Evolutionary conservation across 306 rosid species (phyloP), one percentile per base, ranked within the genome.

Genomic region (Ochetophila trinervis): DNA sequence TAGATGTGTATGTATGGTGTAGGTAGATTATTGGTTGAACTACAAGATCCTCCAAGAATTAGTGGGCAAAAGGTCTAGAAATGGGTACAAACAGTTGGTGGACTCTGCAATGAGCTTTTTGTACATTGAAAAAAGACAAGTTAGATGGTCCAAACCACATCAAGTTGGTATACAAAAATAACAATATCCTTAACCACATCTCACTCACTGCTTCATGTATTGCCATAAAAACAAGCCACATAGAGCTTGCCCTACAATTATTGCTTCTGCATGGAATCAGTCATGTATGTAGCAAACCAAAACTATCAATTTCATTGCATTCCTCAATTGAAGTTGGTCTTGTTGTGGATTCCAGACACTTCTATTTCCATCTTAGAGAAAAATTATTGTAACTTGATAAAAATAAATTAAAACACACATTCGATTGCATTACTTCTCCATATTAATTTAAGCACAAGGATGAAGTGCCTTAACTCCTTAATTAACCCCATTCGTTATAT

Each of bases 271-370:
- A 47, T 48, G 16, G 45, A 36, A 36, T 24, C 21, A 57, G 42
- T 27, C 5, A 27, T 27, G 32, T n/a, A n/a, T 27, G 32, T 27
- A 27, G 32, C 32, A 27, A 27, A 27, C 32, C 32, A 37, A 57
- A 63, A 63, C 67, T 47, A 63, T 63, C 67, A 63, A 63, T 63
- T 63, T 55, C 67, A 63, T 23, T 55, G 56, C 67, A 63, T 47
- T 63, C 67, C 45, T 63, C 67, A n/a, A n/a, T n/a, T n/a, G n/a
- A n/a, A n/a, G n/a, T n/a, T n/a, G n/a, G n/a, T n/a, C n/a, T n/a
- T n/a, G n/a, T n/a, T n/a, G n/a, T n/a, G n/a, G n/a, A n/a, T n/a
- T n/a, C n/a, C n/a, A n/a, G n/a, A n/a, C n/a, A n/a, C n/a, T n/a
- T n/a, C n/a, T n/a, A n/a, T n/a, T n/a, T n/a, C n/a, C n/a, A n/a